These are phyloP conservation scores for Daedaleopsis sinensis DNA, from an alignment of 768 basidiomycete genomes.

Conservation along the genomic window DNA sequence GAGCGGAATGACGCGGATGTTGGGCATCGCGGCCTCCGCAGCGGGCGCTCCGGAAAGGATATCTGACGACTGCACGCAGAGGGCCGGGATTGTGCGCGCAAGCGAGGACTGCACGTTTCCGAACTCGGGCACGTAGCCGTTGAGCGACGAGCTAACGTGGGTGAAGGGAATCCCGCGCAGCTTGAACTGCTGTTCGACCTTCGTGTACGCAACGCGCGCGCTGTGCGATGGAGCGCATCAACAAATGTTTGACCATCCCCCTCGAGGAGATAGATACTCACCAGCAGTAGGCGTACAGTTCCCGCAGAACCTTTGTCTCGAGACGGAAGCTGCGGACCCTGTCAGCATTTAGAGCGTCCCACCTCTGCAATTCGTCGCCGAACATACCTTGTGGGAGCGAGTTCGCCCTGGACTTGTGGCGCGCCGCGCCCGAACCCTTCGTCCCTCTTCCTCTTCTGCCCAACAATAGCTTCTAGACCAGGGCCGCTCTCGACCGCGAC, in stretches of 20 bases:
- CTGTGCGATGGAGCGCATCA: slow-evolving; percentile 39
- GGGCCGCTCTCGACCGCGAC: slow-evolving; percentile 11
- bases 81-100: slow-evolving; percentile 76
- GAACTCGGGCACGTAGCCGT: slow-evolving; percentile 45
- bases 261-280: slow-evolving; percentile 33
- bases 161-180: slow-evolving; percentile 76
- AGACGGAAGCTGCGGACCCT: slow-evolving; percentile 53
- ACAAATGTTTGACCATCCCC: too few species aligned
- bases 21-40: slow-evolving; percentile 91
- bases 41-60: slow-evolving; percentile 84
- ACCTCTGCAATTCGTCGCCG: too few species aligned
- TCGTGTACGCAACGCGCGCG: slow-evolving; percentile 88
- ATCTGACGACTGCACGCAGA: slow-evolving; percentile 81
- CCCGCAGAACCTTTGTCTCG: slow-evolving; percentile 71
- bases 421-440: slow-evolving; percentile 9
- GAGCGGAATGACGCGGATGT: slow-evolving; percentile 84
- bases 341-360: too few species aligned
- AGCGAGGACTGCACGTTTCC: slow-evolving; percentile 70
- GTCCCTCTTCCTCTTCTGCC: slow-evolving; percentile 36
- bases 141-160: slow-evolving; percentile 64
- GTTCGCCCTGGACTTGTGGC: slow-evolving; percentile 23
- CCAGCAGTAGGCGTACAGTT: slow-evolving; percentile 90
- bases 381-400: slow-evolving; percentile 23
- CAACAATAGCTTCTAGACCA: slow-evolving; percentile 17
- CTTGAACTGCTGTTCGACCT: slow-evolving; percentile 88